These are phyloP conservation scores for Metarhizium robertsii DNA, from an alignment of 2,329 filamentous ascomycete species.

Conservation along the genomic window DNA sequence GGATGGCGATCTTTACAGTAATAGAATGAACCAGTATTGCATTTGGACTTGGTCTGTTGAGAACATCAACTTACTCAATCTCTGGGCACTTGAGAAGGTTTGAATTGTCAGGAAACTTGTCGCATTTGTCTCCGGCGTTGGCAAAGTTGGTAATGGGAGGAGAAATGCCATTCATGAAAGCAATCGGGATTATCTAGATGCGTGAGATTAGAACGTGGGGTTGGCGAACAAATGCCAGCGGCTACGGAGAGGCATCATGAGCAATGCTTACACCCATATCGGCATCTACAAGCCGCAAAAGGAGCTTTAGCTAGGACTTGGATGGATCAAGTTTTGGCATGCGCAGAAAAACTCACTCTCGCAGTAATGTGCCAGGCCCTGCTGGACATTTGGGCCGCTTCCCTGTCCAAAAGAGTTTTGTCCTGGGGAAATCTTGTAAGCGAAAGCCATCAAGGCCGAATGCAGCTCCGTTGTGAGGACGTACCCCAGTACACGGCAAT, in stretches of 20 bases:
- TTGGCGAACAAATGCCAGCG: background rate
- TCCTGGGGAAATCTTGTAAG: conserved; percentile 21
- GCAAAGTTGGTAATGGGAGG: conserved; percentile 53
- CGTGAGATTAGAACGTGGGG: conserved; percentile 1
- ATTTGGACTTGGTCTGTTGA: conserved; percentile 30
- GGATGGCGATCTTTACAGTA: too few species aligned
- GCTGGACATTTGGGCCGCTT: conserved; percentile 36
- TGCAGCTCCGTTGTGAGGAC: conserved; percentile 1
- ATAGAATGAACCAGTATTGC: too few species aligned
- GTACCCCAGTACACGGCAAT: conserved; percentile 60
- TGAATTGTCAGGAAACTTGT: conserved; percentile 34
- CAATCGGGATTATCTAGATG: conserved; percentile 45
- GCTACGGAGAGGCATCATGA: background rate
- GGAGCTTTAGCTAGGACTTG: background rate
- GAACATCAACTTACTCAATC: conserved; percentile 43
- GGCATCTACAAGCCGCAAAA: conserved; percentile 21
- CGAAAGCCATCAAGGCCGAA: background rate
- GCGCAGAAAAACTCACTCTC: conserved; percentile 31
- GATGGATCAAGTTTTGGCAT: background rate
- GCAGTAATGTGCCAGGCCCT: conserved; percentile 50
- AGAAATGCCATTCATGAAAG: conserved; percentile 52
- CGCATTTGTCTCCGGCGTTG: conserved; percentile 52
- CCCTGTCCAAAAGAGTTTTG: conserved; percentile 50
- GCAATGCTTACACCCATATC: conserved; percentile 33
- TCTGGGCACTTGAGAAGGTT: conserved; percentile 46